Conservation (phyloP, 2,329 filamentous ascomycete species). For the Podosphaera leucotricha region DNA sequence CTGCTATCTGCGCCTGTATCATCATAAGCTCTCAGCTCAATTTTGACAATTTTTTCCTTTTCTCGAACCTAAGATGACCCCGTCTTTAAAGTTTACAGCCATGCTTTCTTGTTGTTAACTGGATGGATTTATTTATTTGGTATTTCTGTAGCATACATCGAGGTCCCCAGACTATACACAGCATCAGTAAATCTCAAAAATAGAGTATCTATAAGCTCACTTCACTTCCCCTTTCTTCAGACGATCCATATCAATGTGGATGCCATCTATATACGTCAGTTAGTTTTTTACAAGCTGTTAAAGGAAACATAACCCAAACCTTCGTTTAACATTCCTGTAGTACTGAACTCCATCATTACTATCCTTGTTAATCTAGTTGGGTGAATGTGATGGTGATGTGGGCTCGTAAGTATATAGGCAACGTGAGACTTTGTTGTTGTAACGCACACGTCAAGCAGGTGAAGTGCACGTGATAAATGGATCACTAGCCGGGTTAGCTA, state of each 20-base stretch:
- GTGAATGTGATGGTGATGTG: not conserved
- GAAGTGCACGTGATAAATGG: not conserved
- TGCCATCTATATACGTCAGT: constrained; percentile 49
- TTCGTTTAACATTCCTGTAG: constrained; percentile 37
- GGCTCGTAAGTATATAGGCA: not conserved
- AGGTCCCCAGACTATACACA: constrained; percentile 53
- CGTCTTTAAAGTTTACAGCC: constrained; percentile 97
- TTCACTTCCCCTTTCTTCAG: constrained; percentile 98
- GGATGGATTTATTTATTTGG: not conserved
- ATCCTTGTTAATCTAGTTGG: not conserved
- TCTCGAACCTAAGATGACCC: constrained; percentile 62
- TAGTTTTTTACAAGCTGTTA: constrained; percentile 9
- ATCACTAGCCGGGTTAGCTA: not conserved
- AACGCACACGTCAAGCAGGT: not conserved
- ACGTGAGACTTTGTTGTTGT: not conserved
- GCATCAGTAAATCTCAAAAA: constrained; percentile 4
- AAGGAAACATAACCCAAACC: constrained; percentile 19
- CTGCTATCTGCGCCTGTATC: constrained; percentile 65
- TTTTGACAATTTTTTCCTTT: not conserved
- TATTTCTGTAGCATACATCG: constrained; percentile 1
- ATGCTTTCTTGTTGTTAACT: constrained; percentile 36
- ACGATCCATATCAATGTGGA: constrained; percentile 96
- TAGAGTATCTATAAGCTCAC: constrained; percentile 29
- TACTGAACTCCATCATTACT: constrained; percentile 36
- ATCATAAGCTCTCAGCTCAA: constrained; percentile 3